Conservation (phyloP, 768 basidiomycete genomes). For the Auriscalpium microsporum region DNA sequence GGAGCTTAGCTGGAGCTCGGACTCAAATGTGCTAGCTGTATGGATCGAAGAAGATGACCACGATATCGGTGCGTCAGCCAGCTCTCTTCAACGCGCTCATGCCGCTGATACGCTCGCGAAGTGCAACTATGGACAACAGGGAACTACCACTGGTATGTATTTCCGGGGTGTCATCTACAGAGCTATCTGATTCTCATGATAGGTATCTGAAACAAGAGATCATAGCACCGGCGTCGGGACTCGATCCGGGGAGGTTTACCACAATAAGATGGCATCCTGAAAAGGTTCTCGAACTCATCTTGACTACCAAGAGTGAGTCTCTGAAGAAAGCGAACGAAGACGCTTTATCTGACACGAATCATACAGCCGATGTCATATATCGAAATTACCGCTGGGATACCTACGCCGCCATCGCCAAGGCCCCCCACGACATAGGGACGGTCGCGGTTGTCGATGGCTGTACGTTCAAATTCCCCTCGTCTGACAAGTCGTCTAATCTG, state of each 20-base stretch:
- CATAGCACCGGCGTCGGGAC: conserved; percentile 30
- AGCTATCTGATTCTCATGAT: conserved; percentile 1
- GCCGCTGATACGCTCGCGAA: conserved; percentile 18
- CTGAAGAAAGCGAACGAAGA: too few species aligned
- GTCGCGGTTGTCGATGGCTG: conserved; percentile 88
- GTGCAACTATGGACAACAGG: conserved; percentile 93
- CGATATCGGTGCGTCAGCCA: conserved; percentile 54
- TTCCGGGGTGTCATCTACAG: neutral
- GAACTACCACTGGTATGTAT: conserved; percentile 83
- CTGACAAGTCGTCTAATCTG: neutral
- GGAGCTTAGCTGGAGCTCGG: conserved; percentile 80
- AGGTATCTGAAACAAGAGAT: conserved; percentile 96
- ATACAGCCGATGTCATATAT: conserved; percentile 44
- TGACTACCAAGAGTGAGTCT: conserved; percentile 58
- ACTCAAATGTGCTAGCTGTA: conserved; percentile 75
- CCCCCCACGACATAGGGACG: conserved; percentile 71
- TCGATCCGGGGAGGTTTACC: conserved; percentile 49
- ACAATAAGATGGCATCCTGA: conserved; percentile 87
- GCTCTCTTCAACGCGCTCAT: neutral
- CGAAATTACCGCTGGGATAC: conserved; percentile 76
- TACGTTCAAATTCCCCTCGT: conserved; percentile 30
- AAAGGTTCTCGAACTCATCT: conserved; percentile 48
- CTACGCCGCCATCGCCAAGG: conserved; percentile 43
- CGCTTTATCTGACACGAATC: neutral
- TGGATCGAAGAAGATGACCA: conserved; percentile 68